Evolutionary conservation across 257 asterid species (phyloP).

Genomic region (Coffea canephora): DNA sequence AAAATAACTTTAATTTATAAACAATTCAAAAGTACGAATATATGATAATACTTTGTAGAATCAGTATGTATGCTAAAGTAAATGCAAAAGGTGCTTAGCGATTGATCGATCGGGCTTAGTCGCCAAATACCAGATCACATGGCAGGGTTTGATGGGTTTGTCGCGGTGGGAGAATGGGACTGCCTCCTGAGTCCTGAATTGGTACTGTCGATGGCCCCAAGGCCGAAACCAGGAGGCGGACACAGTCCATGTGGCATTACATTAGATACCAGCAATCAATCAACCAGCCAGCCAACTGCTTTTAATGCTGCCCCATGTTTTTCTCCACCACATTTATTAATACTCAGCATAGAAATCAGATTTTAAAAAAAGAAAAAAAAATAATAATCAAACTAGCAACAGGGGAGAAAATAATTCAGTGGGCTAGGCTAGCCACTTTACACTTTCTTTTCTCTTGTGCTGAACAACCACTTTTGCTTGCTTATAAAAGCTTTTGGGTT

Average conservation of each 20-base stretch:
- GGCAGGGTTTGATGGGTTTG: background rate
- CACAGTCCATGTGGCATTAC: background rate
- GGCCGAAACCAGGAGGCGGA: background rate
- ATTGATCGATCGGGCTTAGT: background rate
- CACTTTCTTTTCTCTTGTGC: too few relatives aligned
- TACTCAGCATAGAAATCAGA: background rate
- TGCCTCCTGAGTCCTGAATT: background rate
- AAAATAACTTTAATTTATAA: too few relatives aligned
- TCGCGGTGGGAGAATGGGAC: background rate
- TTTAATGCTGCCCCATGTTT: conserved; percentile 9
- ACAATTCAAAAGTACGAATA: too few relatives aligned
- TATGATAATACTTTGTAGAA: too few relatives aligned
- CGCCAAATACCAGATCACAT: background rate
- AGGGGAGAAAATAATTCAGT: background rate
- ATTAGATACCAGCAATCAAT: background rate
- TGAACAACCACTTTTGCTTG: conserved; percentile 11
- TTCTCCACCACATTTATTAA: background rate
- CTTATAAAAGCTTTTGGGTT: background rate
- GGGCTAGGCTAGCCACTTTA: conserved; percentile 16
- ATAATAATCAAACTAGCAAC: background rate
- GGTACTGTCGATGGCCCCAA: background rate
- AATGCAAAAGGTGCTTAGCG: background rate
- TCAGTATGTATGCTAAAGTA: too few relatives aligned
- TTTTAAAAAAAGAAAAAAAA: background rate
- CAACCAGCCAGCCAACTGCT: conserved; percentile 9